A percentile compares a stretch with the other conserved stretches of the same genome.
phyloP scores from a whole-genome alignment of 805 yeast genomes.

The Pichia deserticola region DNA sequence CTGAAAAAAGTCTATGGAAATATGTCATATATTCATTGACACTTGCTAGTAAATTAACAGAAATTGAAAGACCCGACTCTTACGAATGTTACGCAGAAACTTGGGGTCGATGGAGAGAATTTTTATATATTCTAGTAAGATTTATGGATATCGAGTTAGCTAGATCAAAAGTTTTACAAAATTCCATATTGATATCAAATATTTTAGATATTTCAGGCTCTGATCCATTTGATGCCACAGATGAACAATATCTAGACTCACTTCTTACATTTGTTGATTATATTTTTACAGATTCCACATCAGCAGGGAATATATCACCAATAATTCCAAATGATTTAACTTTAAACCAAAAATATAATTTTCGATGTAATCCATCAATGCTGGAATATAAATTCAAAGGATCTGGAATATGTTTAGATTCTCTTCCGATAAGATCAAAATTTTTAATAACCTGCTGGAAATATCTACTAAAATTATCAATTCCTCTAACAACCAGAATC shows the following conservation, averaged over 20 bases:
- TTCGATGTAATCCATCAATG: background rate
- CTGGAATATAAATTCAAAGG: background rate
- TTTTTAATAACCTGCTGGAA: conserved; percentile 1
- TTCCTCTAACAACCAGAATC: background rate
- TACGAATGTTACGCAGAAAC: conserved; percentile 5
- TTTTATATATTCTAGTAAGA: background rate
- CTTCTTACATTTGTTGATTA: conserved; percentile 2
- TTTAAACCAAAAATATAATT: background rate
- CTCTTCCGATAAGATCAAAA: background rate
- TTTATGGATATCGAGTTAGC: conserved; percentile 3
- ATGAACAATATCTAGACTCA: background rate
- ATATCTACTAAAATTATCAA: background rate
- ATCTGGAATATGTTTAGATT: conserved; percentile 4
- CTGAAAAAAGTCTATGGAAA: conserved; percentile 4
- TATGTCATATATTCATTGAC: conserved; percentile 4
- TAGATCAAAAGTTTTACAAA: background rate
- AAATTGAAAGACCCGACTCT: conserved; percentile 1
- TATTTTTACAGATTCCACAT: background rate
- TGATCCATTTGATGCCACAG: background rate
- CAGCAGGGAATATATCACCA: background rate
- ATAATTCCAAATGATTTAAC: conserved; percentile 7
- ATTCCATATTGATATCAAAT: background rate
- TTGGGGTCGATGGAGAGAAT: conserved; percentile 9
- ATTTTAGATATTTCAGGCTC: background rate
- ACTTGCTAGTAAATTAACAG: conserved; percentile 4